A percentile compares a stretch with the other conserved stretches of the same genome.
Evolutionary conservation across 2,329 filamentous ascomycete genomes (phyloP).

Genomic region (Didymellaceae sp.): DNA sequence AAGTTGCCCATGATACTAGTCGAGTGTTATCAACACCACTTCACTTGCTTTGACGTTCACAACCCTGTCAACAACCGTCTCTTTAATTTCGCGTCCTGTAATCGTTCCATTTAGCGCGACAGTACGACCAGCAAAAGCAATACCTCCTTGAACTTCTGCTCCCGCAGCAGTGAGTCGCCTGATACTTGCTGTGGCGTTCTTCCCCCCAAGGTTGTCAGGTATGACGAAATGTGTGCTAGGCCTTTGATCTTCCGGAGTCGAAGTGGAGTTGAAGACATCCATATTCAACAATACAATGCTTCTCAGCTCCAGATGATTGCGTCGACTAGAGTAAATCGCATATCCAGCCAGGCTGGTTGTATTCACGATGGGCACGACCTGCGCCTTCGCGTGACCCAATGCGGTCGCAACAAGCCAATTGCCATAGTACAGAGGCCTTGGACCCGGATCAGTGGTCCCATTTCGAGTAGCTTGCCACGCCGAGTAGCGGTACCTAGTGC

Average conservation of each 20-base stretch:
- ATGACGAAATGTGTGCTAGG: constrained; percentile 12
- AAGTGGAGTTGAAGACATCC: constrained; percentile 22
- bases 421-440: constrained; percentile 60
- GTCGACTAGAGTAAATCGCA: constrained; percentile 15
- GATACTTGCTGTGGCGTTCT: constrained; percentile 7
- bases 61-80: constrained; percentile 4
- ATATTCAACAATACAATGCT: constrained; percentile 26
- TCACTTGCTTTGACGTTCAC: constrained; percentile 21
- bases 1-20: background rate
- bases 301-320: constrained; percentile 5
- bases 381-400: constrained; percentile 50
- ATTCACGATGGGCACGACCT: constrained; percentile 20
- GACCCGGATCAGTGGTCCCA: constrained; percentile 63
- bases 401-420: constrained; percentile 65
- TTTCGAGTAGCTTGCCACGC: constrained; percentile 65
- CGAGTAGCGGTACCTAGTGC: constrained; percentile 67
- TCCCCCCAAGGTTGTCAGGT: constrained; percentile 6
- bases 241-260: constrained; percentile 8
- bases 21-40: background rate
- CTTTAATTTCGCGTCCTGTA: constrained; percentile 5
- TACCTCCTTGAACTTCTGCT: constrained; percentile 16
- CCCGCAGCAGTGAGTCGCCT: constrained; percentile 20
- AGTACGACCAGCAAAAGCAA: constrained; percentile 17
- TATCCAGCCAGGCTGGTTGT: constrained; percentile 19
- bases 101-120: constrained; percentile 19